Evolutionary conservation across 176 grass and related monocot species (phyloP).

Genomic region (Saccharum officinarum): DNA sequence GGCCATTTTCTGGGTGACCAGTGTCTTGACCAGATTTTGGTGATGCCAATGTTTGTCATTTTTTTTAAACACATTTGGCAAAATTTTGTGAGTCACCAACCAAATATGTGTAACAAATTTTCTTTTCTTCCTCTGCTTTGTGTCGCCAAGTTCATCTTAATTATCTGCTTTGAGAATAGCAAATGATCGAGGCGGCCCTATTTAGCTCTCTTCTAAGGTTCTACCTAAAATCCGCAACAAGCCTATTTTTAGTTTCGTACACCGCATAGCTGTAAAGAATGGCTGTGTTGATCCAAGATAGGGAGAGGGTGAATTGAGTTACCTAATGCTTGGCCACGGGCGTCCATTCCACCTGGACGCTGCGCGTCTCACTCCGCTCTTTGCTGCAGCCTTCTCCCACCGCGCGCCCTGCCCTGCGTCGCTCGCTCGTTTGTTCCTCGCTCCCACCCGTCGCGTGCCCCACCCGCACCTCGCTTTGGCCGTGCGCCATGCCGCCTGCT

Average conservation of each 20-base stretch:
- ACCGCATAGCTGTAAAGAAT: neutral
- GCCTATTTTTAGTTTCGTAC: neutral
- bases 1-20: neutral
- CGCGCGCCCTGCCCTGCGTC: too few relatives aligned
- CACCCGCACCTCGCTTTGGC: too few relatives aligned
- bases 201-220: too few relatives aligned
- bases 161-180: neutral
- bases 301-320: neutral
- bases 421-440: too few relatives aligned
- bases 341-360: too few relatives aligned
- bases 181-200: neutral
- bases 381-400: too few relatives aligned
- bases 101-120: neutral
- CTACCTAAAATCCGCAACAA: neutral
- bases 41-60: neutral
- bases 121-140: neutral
- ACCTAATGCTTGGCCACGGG: too few relatives aligned
- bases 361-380: too few relatives aligned
- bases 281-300: neutral
- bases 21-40: neutral
- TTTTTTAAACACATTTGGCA: neutral
- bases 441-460: too few relatives aligned
- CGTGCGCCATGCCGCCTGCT: too few relatives aligned
- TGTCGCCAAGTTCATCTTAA: neutral
- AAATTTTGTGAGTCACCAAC: neutral